Percentiles rank a stretch among this genome's conserved stretches.
Evolutionary conservation across 352 stramenopile species (phyloP).

Genomic region (Ochromonadaceae sp.): DNA sequence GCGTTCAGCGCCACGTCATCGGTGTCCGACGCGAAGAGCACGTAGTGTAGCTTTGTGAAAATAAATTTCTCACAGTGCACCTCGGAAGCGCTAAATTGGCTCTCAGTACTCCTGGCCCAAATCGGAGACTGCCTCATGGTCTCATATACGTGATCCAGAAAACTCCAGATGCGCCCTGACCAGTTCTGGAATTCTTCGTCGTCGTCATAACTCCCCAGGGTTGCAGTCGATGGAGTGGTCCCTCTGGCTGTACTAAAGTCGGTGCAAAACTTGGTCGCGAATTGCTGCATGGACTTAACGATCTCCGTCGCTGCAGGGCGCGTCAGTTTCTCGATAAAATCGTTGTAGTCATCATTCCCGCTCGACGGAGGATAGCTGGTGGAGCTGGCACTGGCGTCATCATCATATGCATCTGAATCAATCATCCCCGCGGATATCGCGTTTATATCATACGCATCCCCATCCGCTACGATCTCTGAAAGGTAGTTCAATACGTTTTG

Average conservation of each 20-base stretch:
- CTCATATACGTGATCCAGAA: background rate
- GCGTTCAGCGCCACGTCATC: slow-evolving; percentile 40
- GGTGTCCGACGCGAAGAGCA: slow-evolving; percentile 43
- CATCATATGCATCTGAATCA: background rate
- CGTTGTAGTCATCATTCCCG: slow-evolving; percentile 27
- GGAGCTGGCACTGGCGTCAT: background rate
- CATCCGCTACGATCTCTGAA: background rate
- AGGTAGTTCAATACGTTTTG: slow-evolving; percentile 5
- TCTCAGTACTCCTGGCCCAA: background rate
- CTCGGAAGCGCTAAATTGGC: slow-evolving; percentile 14
- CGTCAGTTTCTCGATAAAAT: slow-evolving; percentile 27
- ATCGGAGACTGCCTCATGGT: background rate
- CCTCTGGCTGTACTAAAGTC: background rate
- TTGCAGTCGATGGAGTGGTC: too few species aligned
- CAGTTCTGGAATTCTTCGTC: background rate
- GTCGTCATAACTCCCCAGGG: background rate
- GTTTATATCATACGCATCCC: background rate
- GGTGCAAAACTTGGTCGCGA: slow-evolving; percentile 18
- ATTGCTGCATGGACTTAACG: slow-evolving; percentile 30
- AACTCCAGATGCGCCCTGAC: background rate
- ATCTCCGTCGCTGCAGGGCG: slow-evolving; percentile 24
- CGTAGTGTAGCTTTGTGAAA: slow-evolving; percentile 63
- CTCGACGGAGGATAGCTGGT: background rate
- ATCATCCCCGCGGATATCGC: background rate
- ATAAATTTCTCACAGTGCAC: slow-evolving; percentile 58